These are phyloP conservation scores for Pseudocercospora musae DNA, from an alignment of 2,329 filamentous ascomycete species.

Conservation along the genomic window DNA sequence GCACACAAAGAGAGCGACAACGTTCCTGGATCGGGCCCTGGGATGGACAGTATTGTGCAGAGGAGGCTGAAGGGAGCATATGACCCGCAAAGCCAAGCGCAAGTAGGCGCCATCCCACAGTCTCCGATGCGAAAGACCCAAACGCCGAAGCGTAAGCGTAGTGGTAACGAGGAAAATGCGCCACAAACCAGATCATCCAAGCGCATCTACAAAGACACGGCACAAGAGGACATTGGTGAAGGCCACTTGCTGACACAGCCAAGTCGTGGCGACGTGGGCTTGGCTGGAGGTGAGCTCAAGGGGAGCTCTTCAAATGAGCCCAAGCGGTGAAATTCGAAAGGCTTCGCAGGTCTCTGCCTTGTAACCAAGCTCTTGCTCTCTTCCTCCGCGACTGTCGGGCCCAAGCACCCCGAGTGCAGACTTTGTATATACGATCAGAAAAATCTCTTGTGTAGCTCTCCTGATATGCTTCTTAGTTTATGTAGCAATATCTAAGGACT, in stretches of 20 bases:
- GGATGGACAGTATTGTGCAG: not conserved
- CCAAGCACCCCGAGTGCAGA: too few relatives aligned
- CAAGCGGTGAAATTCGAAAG: too few relatives aligned
- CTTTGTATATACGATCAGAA: too few relatives aligned
- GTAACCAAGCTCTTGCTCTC: too few relatives aligned
- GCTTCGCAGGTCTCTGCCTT: too few relatives aligned
- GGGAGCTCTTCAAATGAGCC: too few relatives aligned
- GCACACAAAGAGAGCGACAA: not conserved
- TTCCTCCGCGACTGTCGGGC: too few relatives aligned
- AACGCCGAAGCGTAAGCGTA: not conserved
- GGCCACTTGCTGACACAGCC: not conserved
- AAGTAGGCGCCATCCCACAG: not conserved
- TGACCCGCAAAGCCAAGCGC: not conserved
- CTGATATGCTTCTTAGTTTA: too few relatives aligned
- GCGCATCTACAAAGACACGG: not conserved
- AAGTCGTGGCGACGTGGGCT: too few relatives aligned
- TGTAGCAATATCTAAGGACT: too few relatives aligned
- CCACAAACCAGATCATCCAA: not conserved
- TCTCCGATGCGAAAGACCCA: not conserved
- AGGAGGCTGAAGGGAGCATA: not conserved
- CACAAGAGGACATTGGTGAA: not conserved
- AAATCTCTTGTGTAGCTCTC: too few relatives aligned
- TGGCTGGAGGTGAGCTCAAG: too few relatives aligned
- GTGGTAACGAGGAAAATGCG: not conserved
- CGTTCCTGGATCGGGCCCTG: not conserved